Evolutionary conservation across 805 yeast genomes (phyloP).

Genomic region (Saccharomycopsis javanensis): DNA sequence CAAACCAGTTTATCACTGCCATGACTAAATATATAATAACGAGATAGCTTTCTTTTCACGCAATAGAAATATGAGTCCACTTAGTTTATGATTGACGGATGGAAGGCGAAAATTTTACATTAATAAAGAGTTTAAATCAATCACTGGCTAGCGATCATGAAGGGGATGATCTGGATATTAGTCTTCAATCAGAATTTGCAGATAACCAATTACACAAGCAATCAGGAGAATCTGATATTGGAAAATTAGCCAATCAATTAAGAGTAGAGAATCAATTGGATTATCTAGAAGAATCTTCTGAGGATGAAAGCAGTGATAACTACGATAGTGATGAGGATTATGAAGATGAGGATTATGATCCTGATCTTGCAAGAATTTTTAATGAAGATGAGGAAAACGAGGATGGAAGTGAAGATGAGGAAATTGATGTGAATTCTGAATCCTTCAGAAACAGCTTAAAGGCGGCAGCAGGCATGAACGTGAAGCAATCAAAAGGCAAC

Average conservation of each 20-base stretch:
- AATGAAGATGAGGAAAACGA: slow-evolving; percentile 22
- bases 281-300: slow-evolving; percentile 1
- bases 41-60: too few relatives aligned
- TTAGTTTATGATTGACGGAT: too few relatives aligned
- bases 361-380: slow-evolving; percentile 20
- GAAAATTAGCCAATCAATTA: neutral
- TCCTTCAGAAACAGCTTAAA: slow-evolving; percentile 52
- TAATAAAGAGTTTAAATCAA: neutral
- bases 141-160: neutral
- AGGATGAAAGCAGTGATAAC: slow-evolving; percentile 1
- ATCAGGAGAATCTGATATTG: neutral
- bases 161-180: neutral
- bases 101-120: neutral
- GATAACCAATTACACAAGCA: neutral
- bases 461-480: slow-evolving; percentile 52
- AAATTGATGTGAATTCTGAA: slow-evolving; percentile 24
- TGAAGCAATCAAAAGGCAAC: slow-evolving; percentile 26
- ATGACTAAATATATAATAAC: too few relatives aligned
- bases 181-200: neutral
- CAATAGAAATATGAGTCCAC: too few relatives aligned
- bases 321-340: slow-evolving; percentile 19
- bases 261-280: neutral
- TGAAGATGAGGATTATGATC: slow-evolving; percentile 29
- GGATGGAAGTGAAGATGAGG: slow-evolving; percentile 32
- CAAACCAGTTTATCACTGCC: neutral